These are phyloP conservation scores for Pyrrhoderma noxium DNA, from an alignment of 1,284 basidiomycete genomes.

Conservation along the genomic window DNA sequence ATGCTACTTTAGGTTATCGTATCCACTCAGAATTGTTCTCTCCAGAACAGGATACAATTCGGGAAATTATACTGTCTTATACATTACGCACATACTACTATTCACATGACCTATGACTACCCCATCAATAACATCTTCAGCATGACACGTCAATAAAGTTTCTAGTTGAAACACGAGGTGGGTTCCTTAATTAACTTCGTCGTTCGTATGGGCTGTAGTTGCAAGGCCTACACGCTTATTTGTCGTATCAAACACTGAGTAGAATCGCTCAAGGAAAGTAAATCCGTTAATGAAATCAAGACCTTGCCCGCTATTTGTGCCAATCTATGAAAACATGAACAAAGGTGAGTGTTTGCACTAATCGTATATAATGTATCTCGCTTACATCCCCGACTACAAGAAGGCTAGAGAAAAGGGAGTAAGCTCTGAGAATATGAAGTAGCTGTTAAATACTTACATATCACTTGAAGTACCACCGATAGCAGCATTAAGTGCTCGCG, in stretches of 20 bases:
- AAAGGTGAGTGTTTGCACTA: neutral
- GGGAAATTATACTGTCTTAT: no score
- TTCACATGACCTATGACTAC: no score
- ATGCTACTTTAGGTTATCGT: no score
- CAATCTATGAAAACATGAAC: constrained; percentile 8
- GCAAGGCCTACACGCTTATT: constrained; percentile 20
- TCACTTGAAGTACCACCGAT: constrained; percentile 33
- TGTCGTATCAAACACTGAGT: constrained; percentile 19
- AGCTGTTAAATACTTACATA: constrained; percentile 23
- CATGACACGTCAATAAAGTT: no score
- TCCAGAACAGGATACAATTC: no score
- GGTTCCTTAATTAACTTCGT: constrained; percentile 38
- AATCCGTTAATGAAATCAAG: constrained; percentile 20
- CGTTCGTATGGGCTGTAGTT: constrained; percentile 35
- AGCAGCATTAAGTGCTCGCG: constrained; percentile 34
- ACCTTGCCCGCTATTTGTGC: constrained; percentile 1
- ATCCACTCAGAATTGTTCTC: no score
- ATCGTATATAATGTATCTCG: constrained; percentile 6
- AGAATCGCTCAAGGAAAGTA: constrained; percentile 20
- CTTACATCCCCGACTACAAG: constrained; percentile 16
- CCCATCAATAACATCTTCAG: no score
- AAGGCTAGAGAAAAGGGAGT: neutral
- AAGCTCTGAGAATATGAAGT: no score
- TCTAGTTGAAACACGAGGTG: no score
- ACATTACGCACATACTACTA: no score